Conservation (phyloP, 2,329 filamentous ascomycete genomes). For the Monilinia polystroma region DNA sequence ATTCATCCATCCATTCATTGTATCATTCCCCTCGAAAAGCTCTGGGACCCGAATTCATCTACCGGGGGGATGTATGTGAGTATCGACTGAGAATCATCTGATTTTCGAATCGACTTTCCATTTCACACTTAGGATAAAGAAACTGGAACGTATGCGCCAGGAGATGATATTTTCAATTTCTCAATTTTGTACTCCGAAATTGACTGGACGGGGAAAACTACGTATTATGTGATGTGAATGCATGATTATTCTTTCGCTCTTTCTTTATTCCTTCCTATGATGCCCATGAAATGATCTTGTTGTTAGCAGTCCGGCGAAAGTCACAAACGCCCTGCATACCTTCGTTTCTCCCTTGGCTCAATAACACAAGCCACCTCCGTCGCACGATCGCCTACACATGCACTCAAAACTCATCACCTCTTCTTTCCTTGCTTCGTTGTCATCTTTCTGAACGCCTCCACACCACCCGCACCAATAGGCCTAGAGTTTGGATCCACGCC, state of each 20-base stretch:
- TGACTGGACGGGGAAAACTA: neutral
- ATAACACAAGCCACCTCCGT: conserved; percentile 10
- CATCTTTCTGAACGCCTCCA: conserved; percentile 66
- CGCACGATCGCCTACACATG: neutral
- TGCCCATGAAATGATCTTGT: conserved; percentile 8
- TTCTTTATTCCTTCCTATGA: conserved; percentile 12
- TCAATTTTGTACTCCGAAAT: conserved; percentile 7
- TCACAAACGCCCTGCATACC: conserved; percentile 15
- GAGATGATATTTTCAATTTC: neutral
- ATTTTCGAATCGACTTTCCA: conserved; percentile 11
- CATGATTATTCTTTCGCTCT: conserved; percentile 14
- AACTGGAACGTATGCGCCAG: neutral
- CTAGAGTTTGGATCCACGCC: conserved; percentile 50
- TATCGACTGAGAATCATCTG: conserved; percentile 15
- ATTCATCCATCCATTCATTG: neutral
- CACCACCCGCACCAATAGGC: conserved; percentile 61
- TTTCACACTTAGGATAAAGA: neutral
- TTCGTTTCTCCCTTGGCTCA: conserved; percentile 6
- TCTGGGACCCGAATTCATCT: neutral
- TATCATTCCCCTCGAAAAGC: neutral
- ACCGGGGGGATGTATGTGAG: neutral
- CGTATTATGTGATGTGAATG: conserved; percentile 3
- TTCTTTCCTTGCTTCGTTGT: conserved; percentile 58
- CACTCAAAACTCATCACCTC: conserved; percentile 5
- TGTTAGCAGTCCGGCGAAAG: conserved; percentile 13